Evolutionary conservation across 2,329 filamentous ascomycete genomes (phyloP).

Genomic region (Monosporascus sp.): DNA sequence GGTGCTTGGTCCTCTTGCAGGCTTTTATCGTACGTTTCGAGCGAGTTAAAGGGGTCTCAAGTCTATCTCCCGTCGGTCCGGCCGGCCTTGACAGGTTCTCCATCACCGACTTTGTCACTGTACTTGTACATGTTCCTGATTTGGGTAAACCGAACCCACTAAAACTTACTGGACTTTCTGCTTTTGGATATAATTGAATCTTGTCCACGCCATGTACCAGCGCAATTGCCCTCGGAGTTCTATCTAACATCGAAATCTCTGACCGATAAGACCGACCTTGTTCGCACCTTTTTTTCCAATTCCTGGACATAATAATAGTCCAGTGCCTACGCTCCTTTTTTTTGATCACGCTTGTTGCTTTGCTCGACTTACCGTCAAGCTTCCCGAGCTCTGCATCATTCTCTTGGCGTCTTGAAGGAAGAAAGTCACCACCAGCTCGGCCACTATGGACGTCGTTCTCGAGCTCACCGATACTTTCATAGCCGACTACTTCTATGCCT

Average conservation of each 20-base stretch:
- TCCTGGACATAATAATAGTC: neutral
- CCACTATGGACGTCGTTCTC: conserved; percentile 84
- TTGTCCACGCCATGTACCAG: neutral
- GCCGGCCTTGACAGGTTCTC: too few relatives aligned
- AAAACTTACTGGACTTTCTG: neutral
- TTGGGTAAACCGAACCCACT: too few relatives aligned
- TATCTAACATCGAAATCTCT: neutral
- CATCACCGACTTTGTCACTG: too few relatives aligned
- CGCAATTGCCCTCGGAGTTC: neutral
- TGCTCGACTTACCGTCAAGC: conserved; percentile 16
- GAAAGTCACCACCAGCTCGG: neutral
- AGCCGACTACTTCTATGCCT: conserved; percentile 75
- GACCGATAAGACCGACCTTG: neutral
- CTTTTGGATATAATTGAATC: neutral
- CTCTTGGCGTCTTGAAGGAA: neutral
- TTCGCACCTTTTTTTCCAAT: neutral
- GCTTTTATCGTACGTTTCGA: neutral
- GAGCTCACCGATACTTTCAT: conserved; percentile 78
- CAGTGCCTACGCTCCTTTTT: neutral
- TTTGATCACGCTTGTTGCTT: neutral
- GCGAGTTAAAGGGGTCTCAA: too few relatives aligned
- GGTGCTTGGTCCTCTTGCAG: neutral
- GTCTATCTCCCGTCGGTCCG: too few relatives aligned
- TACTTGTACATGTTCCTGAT: too few relatives aligned
- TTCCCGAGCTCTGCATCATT: conserved; percentile 20